phyloP scores from a whole-genome alignment of 805 yeast species.

The Suhomyces emberorum region DNA sequence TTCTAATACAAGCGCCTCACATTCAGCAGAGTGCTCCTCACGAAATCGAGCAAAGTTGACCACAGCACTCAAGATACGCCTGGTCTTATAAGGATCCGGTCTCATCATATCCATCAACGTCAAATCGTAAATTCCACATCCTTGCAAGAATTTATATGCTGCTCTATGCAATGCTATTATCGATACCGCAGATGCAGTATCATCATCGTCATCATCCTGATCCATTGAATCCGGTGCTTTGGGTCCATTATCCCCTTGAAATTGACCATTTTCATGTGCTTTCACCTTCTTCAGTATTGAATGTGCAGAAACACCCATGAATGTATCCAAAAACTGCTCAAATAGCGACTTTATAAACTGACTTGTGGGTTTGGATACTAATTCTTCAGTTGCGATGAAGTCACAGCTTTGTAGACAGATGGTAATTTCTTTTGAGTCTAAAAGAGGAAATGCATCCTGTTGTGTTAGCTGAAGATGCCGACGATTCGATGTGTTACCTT shows the following conservation, averaged over 20 bases:
- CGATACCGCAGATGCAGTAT: constrained; percentile 37
- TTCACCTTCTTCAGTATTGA: constrained; percentile 20
- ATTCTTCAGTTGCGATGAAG: constrained; percentile 58
- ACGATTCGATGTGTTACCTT: constrained; percentile 18
- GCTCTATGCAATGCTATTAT: constrained; percentile 57
- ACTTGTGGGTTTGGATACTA: constrained; percentile 54
- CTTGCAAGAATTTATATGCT: constrained; percentile 58
- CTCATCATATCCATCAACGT: constrained; percentile 67
- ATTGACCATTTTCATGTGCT: constrained; percentile 8
- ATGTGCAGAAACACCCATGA: constrained; percentile 48
- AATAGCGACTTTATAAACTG: constrained; percentile 52
- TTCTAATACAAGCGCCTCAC: constrained; percentile 56
- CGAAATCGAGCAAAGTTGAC: constrained; percentile 83
- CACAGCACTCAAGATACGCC: constrained; percentile 73
- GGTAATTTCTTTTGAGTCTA: constrained; percentile 59
- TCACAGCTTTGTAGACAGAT: constrained; percentile 60
- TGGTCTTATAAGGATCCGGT: constrained; percentile 69
- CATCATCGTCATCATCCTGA: constrained; percentile 18
- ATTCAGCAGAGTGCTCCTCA: constrained; percentile 69
- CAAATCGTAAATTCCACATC: constrained; percentile 77
- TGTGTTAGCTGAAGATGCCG: constrained; percentile 21
- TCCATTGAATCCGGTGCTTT: constrained; percentile 4
- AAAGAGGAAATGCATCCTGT: constrained; percentile 55
- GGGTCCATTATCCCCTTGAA: constrained; percentile 3
- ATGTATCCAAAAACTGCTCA: constrained; percentile 59